A percentile compares a stretch with the other conserved stretches of the same genome.
These are phyloP conservation scores for Chenopodium formosanum DNA, from an alignment of 148 eudicot species.

Conservation along the genomic window DNA sequence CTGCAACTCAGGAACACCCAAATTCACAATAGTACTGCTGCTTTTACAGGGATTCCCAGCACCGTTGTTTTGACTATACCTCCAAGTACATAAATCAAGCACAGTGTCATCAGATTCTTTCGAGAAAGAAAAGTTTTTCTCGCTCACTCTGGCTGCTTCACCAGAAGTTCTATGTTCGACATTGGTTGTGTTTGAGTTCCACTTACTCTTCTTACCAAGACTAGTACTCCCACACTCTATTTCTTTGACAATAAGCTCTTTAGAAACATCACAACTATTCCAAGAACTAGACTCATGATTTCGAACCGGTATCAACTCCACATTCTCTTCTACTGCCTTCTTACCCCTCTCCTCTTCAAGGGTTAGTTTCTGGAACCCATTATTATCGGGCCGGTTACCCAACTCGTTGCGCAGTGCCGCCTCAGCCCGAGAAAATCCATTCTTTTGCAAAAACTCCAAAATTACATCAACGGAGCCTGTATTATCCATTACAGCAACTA, in stretches of 20 bases:
- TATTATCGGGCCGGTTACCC: conserved; percentile 55
- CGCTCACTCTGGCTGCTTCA: conserved; percentile 37
- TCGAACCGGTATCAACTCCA: conserved; percentile 28
- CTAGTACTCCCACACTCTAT: conserved; percentile 60
- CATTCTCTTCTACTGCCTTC: conserved; percentile 39
- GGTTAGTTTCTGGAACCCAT: conserved; percentile 53
- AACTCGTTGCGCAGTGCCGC: conserved; percentile 84
- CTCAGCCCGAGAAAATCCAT: conserved; percentile 82
- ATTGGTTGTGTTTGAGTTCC: conserved; percentile 35
- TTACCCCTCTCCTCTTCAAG: conserved; percentile 42
- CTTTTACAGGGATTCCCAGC: conserved; percentile 37
- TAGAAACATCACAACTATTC: conserved; percentile 41
- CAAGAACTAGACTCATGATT: conserved; percentile 40
- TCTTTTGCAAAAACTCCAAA: conserved; percentile 64
- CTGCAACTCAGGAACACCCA: conserved; percentile 33
- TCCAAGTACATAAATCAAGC: conserved; percentile 70
- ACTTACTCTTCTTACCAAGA: conserved; percentile 53
- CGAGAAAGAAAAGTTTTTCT: conserved; percentile 49
- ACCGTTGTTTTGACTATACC: conserved; percentile 48
- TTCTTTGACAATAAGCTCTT: conserved; percentile 88
- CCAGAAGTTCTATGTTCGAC: conserved; percentile 31
- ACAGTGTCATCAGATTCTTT: conserved; percentile 53
- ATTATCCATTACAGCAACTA: conserved; percentile 49
- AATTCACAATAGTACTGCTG: conserved; percentile 27
- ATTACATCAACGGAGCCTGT: conserved; percentile 57